Conservation (phyloP, 148 eudicot genomes). For the Spergularia marina region DNA sequence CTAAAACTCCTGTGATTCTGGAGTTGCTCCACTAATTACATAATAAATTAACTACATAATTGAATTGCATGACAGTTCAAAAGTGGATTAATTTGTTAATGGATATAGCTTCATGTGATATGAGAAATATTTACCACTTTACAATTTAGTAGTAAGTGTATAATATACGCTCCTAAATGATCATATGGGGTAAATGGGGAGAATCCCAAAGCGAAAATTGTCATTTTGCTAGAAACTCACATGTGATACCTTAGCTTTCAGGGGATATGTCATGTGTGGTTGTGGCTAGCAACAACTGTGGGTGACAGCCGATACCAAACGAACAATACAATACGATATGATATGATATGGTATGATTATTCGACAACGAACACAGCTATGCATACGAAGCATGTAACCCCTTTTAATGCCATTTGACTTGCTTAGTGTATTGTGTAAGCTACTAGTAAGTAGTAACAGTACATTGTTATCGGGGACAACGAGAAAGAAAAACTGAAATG, state of each 20-base stretch:
- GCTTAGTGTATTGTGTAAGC: neutral
- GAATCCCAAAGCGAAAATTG: constrained; percentile 23
- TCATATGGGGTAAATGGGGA: neutral
- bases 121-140: too few species aligned
- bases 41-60: too few species aligned
- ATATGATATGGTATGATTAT: neutral
- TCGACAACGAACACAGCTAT: constrained; percentile 4
- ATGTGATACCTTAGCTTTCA: constrained; percentile 25
- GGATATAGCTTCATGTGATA: too few species aligned
- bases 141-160: too few species aligned
- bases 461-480: neutral
- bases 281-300: neutral
- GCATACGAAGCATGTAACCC: constrained; percentile 4
- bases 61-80: too few species aligned
- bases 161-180: too few species aligned
- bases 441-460: too few species aligned
- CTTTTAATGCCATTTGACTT: constrained; percentile 4
- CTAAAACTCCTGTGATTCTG: too few species aligned
- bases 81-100: too few species aligned
- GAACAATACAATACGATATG: neutral
- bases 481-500: neutral
- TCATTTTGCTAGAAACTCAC: constrained; percentile 11
- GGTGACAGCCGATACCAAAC: constrained; percentile 5
- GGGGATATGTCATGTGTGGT: constrained; percentile 9
- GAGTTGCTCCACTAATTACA: too few species aligned